Percentiles rank a stretch among this genome's conserved stretches.
Conservation (phyloP, 2,329 filamentous ascomycete genomes). For the Cladophialophora exuberans region DNA sequence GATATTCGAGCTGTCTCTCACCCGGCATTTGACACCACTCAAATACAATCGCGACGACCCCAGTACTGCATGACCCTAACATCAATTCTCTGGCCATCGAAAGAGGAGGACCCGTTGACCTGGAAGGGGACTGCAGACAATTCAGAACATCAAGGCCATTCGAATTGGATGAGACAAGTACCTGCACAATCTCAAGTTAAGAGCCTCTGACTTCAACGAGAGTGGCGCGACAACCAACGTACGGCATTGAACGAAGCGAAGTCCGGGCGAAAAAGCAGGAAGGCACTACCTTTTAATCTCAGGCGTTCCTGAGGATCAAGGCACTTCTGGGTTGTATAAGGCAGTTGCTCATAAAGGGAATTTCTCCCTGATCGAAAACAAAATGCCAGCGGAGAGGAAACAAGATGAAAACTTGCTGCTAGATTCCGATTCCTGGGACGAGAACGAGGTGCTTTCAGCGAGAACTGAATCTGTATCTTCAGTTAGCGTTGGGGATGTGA, state of each 20-base stretch:
- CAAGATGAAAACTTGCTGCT: not conserved
- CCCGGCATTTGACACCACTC: not conserved
- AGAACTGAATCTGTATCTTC: not conserved
- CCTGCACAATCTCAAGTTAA: not conserved
- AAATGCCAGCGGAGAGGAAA: not conserved
- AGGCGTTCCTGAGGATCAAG: not conserved
- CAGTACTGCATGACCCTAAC: no score
- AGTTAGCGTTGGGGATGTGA: not conserved
- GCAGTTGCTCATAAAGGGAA: not conserved
- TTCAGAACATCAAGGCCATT: not conserved
- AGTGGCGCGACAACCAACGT: not conserved
- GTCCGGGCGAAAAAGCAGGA: not conserved
- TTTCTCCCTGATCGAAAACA: not conserved
- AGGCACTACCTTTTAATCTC: not conserved
- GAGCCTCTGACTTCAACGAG: not conserved
- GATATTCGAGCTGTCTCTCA: not conserved
- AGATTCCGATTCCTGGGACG: not conserved
- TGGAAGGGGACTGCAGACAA: not conserved
- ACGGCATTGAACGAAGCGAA: not conserved
- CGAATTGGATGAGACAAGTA: no score
- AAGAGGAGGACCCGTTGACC: not conserved
- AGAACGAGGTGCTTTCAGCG: not conserved
- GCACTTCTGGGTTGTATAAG: not conserved
- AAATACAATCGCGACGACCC: not conserved
- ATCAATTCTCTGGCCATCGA: no score